phyloP scores from a whole-genome alignment of 208 protist species.

The Crithidia mellificae region DNA sequence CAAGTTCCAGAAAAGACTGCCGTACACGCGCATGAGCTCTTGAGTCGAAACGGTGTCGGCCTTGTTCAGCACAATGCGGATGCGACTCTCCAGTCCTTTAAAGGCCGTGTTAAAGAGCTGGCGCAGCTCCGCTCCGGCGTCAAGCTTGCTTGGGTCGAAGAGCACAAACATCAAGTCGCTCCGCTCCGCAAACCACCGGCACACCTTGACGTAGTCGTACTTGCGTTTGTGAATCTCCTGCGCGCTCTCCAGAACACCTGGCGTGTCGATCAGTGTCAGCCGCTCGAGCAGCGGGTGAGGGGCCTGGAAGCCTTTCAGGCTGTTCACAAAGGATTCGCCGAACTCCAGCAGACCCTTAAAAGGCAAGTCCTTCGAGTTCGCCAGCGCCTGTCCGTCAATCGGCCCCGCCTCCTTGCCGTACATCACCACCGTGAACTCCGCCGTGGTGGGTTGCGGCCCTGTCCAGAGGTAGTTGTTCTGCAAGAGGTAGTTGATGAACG shows the following conservation, averaged over 20 bases:
- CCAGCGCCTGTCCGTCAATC: slow-evolving; percentile 83
- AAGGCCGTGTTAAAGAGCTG: slow-evolving; percentile 68
- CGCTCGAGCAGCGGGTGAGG: slow-evolving; percentile 85
- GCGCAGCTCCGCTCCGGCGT: slow-evolving; percentile 66
- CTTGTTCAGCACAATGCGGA: slow-evolving; percentile 96
- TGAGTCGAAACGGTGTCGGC: slow-evolving; percentile 90
- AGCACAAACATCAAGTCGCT: slow-evolving; percentile 81
- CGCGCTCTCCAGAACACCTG: slow-evolving; percentile 73
- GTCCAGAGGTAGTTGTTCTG: slow-evolving; percentile 76
- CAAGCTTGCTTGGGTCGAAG: slow-evolving; percentile 81
- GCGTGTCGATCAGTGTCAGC: slow-evolving; percentile 77
- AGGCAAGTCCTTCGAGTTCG: slow-evolving; percentile 84
- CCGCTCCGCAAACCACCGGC: slow-evolving; percentile 76
- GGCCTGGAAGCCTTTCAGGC: slow-evolving; percentile 82
- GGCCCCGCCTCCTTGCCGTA: slow-evolving; percentile 64
- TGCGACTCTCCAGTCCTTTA: slow-evolving; percentile 88
- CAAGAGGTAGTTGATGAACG: slow-evolving; percentile 84
- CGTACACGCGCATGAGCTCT: slow-evolving; percentile 96
- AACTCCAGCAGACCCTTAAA: slow-evolving; percentile 86
- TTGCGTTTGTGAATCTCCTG: slow-evolving; percentile 54
- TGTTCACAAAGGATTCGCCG: slow-evolving; percentile 85
- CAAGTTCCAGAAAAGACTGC: slow-evolving; percentile 95
- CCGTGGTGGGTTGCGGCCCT: slow-evolving; percentile 76
- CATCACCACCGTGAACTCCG: slow-evolving; percentile 76
- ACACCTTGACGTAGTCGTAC: slow-evolving; percentile 77